Conservation (phyloP, 257 asterid species). For the Haberlea rhodopensis region DNA sequence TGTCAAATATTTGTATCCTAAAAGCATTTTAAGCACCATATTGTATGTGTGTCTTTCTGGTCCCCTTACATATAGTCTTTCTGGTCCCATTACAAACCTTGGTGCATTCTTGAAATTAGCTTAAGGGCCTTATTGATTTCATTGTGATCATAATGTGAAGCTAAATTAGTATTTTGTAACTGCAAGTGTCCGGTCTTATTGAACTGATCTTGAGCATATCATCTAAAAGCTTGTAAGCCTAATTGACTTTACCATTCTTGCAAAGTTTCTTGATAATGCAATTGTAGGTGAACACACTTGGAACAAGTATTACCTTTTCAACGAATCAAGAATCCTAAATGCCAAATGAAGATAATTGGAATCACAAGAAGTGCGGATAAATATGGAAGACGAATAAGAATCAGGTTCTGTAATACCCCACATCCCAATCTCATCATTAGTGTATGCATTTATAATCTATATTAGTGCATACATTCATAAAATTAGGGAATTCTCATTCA, state of each 20-base stretch:
- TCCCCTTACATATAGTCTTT: too few species aligned
- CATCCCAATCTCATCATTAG: too few species aligned
- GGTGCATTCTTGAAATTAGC: slow-evolving; percentile 67
- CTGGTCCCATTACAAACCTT: too few species aligned
- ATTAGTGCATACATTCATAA: too few species aligned
- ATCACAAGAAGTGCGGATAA: slow-evolving; percentile 57
- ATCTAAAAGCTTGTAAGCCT: slow-evolving; percentile 64
- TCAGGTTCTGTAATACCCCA: too few species aligned
- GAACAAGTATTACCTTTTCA: slow-evolving; percentile 67
- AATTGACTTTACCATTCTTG: slow-evolving; percentile 53
- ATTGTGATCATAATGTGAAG: slow-evolving; percentile 64
- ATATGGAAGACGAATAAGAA: slow-evolving; percentile 70
- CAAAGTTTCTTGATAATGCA: slow-evolving; percentile 70
- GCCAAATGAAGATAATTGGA: slow-evolving; percentile 63
- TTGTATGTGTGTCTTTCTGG: slow-evolving; percentile 68
- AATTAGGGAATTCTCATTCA: too few species aligned
- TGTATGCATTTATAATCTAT: too few species aligned
- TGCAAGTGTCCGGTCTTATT: slow-evolving; percentile 61
- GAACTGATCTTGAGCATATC: slow-evolving; percentile 60
- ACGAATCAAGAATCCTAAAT: slow-evolving; percentile 64
- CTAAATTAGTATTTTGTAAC: slow-evolving; percentile 65
- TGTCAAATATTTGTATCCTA: slow-evolving; percentile 73
- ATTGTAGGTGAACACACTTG: slow-evolving; percentile 76
- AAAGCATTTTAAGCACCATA: slow-evolving; percentile 85
- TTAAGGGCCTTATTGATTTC: slow-evolving; percentile 69